phyloP scores from a whole-genome alignment of 768 basidiomycete genomes.

The Auricularia sp. region DNA sequence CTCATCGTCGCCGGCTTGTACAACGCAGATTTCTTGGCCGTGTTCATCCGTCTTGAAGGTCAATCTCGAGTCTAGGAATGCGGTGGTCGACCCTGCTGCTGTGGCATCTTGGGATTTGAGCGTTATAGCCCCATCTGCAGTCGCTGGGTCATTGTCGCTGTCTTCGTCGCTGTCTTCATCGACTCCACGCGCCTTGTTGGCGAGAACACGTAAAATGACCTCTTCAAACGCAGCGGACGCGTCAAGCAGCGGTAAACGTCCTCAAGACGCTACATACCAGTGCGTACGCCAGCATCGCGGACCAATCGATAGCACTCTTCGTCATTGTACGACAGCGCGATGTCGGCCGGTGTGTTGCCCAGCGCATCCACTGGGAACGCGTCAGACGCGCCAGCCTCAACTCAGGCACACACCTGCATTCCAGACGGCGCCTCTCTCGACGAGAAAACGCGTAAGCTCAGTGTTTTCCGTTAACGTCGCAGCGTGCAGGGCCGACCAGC shows the following conservation, averaged over 20 bases:
- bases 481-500: constrained; percentile 77
- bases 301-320: constrained; percentile 62
- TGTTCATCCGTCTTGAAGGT: constrained; percentile 55
- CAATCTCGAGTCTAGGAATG: constrained; percentile 63
- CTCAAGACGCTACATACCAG: constrained; percentile 42
- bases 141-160: constrained; percentile 4
- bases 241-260: constrained; percentile 3
- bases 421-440: constrained; percentile 85
- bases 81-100: constrained; percentile 49
- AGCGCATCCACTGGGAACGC: constrained; percentile 53
- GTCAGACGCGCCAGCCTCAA: not conserved
- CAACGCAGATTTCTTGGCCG: constrained; percentile 76
- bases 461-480: constrained; percentile 65
- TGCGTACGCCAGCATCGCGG: constrained; percentile 85
- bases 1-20: constrained; percentile 40
- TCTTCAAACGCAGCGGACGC: constrained; percentile 34
- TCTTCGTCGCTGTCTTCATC: not conserved
- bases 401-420: constrained; percentile 50
- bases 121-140: constrained; percentile 15
- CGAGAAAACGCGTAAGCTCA: constrained; percentile 51
- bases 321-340: constrained; percentile 81
- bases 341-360: constrained; percentile 78
- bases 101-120: constrained; percentile 44
- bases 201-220: constrained; percentile 55
- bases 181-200: constrained; percentile 18